Evolutionary conservation across 306 rosid species (phyloP).

Genomic region (Glycine tomentella): DNA sequence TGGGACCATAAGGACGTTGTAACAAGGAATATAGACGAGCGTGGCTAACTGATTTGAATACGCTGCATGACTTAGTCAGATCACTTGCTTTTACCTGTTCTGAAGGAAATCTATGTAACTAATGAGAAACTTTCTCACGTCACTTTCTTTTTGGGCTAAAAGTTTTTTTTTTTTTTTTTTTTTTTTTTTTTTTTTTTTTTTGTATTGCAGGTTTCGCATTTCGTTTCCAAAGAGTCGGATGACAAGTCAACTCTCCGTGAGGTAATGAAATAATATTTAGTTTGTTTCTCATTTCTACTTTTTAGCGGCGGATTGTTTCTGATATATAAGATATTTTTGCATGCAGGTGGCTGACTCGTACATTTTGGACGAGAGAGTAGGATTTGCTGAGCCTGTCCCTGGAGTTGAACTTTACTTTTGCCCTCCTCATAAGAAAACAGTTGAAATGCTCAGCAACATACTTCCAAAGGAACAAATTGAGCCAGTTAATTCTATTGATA

Average conservation of each 20-base stretch:
- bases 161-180: too few species aligned
- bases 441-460: constrained; percentile 82
- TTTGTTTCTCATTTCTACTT: not conserved
- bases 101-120: not conserved
- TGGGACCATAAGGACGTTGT: constrained; percentile 22
- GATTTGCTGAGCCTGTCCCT: constrained; percentile 82
- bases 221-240: constrained; percentile 63
- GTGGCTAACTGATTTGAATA: constrained; percentile 14
- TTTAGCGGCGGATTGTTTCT: not conserved
- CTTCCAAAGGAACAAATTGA: constrained; percentile 78
- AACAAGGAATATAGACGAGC: not conserved
- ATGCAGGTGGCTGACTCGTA: constrained; percentile 84
- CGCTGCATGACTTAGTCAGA: constrained; percentile 2
- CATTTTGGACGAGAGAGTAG: constrained; percentile 82
- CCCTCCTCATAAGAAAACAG: constrained; percentile 81
- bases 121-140: not conserved
- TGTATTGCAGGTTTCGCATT: constrained; percentile 76
- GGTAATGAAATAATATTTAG: constrained; percentile 53
- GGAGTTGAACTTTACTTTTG: constrained; percentile 95
- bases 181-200: too few species aligned
- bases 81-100: not conserved
- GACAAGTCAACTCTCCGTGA: constrained; percentile 65
- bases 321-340: not conserved
- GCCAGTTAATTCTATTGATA: constrained; percentile 80
- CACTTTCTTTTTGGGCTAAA: constrained; percentile 24